These are phyloP conservation scores for Rhizodiscina lignyota DNA, from an alignment of 495 filamentous ascomycete species.

Conservation along the genomic window DNA sequence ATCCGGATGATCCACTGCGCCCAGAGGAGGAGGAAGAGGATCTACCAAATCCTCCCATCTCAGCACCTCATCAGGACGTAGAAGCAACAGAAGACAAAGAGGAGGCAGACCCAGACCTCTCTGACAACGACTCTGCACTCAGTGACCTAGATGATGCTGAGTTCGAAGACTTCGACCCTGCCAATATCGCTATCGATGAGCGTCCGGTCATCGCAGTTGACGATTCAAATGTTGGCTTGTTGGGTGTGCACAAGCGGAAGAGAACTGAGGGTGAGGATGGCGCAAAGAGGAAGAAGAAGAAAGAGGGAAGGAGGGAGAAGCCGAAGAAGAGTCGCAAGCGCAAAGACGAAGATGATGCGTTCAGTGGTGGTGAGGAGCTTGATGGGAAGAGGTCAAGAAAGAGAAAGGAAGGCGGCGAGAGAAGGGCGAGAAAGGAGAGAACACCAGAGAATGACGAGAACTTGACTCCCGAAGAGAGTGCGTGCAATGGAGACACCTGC, in stretches of 20 bases:
- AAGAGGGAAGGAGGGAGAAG: slow-evolving; percentile 53
- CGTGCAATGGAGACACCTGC: too few relatives aligned
- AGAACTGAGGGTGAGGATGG: slow-evolving; percentile 38
- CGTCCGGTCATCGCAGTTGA: slow-evolving; percentile 67
- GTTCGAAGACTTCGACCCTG: slow-evolving; percentile 81
- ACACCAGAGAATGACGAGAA: slow-evolving; percentile 37
- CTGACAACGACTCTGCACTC: slow-evolving; percentile 19
- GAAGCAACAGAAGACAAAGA: slow-evolving; percentile 24
- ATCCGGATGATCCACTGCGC: slow-evolving; percentile 24
- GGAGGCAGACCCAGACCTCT: slow-evolving; percentile 60
- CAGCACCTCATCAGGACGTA: slow-evolving; percentile 22
- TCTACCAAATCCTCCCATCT: slow-evolving; percentile 21
- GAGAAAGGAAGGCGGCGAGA: slow-evolving; percentile 21
- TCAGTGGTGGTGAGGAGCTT: slow-evolving; percentile 37
- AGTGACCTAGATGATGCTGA: slow-evolving; percentile 93
- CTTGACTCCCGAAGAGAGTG: slow-evolving; percentile 45
- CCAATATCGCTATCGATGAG: slow-evolving; percentile 40
- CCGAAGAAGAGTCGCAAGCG: slow-evolving; percentile 49
- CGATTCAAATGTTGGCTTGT: slow-evolving; percentile 59
- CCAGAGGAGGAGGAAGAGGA: slow-evolving; percentile 28
- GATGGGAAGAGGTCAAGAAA: slow-evolving; percentile 33
- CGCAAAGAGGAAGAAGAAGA: slow-evolving; percentile 48
- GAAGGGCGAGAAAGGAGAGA: slow-evolving; percentile 28
- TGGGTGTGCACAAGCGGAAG: slow-evolving; percentile 69
- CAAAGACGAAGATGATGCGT: slow-evolving; percentile 34